Percentiles rank a stretch among this genome's conserved stretches.
These are phyloP conservation scores for Phellopilus nigrolimitatus DNA, from an alignment of 1,284 basidiomycete genomes.

Conservation along the genomic window DNA sequence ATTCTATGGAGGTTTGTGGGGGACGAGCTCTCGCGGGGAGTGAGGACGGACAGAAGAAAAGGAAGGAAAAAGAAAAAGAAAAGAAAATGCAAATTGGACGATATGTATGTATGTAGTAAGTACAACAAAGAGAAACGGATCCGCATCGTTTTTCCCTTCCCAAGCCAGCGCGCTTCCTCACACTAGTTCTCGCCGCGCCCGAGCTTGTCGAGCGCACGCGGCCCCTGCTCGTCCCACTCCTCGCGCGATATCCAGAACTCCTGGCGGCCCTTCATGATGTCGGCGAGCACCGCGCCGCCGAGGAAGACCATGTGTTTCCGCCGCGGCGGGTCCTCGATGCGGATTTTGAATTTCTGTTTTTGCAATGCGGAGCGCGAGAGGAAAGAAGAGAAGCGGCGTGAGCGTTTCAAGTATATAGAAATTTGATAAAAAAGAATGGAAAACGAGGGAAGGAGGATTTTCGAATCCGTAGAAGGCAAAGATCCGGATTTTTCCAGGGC, in stretches of 20 bases:
- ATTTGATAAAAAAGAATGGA: neutral
- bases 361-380: neutral
- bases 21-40: too few relatives aligned
- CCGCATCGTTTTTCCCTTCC: neutral
- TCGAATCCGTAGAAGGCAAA: too few relatives aligned
- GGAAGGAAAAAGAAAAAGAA: too few relatives aligned
- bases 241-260: slow-evolving; percentile 94
- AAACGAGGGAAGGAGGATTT: neutral
- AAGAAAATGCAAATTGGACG: too few relatives aligned
- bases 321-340: slow-evolving; percentile 96
- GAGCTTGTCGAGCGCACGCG: slow-evolving; percentile 79
- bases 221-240: slow-evolving; percentile 92
- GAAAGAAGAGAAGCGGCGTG: slow-evolving; percentile 10
- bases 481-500: neutral
- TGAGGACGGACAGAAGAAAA: too few relatives aligned
- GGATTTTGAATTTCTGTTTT: slow-evolving; percentile 95
- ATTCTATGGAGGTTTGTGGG: too few relatives aligned
- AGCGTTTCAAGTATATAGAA: neutral
- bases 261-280: slow-evolving; percentile 95
- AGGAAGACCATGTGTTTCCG: slow-evolving; percentile 99
- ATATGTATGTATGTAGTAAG: too few relatives aligned
- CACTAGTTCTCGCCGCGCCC: slow-evolving; percentile 56
- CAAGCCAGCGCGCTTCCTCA: too few relatives aligned
- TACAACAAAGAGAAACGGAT: neutral
- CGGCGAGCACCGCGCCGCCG: slow-evolving; percentile 91